Evolutionary conservation across 2,329 filamentous ascomycete species (phyloP), one percentile per base, ranked within the genome.

Genomic region (Sporothrix pallida): DNA sequence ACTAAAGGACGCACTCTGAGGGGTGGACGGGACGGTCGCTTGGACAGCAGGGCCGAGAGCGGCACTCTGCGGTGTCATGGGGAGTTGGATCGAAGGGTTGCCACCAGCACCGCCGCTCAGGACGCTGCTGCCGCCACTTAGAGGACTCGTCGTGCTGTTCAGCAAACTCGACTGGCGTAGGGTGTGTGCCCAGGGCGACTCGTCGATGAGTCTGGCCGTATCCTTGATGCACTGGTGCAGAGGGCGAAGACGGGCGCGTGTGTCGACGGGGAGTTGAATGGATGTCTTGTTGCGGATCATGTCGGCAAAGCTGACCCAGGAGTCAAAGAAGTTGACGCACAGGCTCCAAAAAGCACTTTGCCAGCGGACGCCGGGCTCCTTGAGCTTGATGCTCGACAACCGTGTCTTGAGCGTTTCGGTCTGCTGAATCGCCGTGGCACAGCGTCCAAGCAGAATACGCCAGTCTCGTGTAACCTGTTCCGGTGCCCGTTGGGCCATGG

Each of bases 21-120:
- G 89, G 0, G 90, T 93, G 2, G 88, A 93, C 3, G 93, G 92
- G 12, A 97, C 91, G 0, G 94, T 98, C 0, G 95, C 94, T 82
- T 97, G 94, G 72, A 94, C 93, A 23, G 95, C 95, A 6, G 95
- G 94, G 0, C 95, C 95, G 5, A 98, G 86, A 1, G 95, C 95
- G 17, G 94, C 95, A 78, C 93, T 96, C 75, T 97, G 88, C 8
- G 95, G 95, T 0, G 95, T 98, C 78, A 96, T 94, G 9, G 95
- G 94, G 52, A 94, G 77, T 71, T 83, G 82, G 52, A 80, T 75
- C 3, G 72, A 72, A 70, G 78, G 73, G 26, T 50, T 67, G 31
- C 50, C 60, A 54, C 44, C 46, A 13, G 48, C 72, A 52, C 62
- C 69, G 1, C 68, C 74, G 50, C 65, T 71, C 23, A 73, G 12